Evolutionary conservation across 2,329 filamentous ascomycete species (phyloP).

Genomic region (Trematosphaeria pertusa): DNA sequence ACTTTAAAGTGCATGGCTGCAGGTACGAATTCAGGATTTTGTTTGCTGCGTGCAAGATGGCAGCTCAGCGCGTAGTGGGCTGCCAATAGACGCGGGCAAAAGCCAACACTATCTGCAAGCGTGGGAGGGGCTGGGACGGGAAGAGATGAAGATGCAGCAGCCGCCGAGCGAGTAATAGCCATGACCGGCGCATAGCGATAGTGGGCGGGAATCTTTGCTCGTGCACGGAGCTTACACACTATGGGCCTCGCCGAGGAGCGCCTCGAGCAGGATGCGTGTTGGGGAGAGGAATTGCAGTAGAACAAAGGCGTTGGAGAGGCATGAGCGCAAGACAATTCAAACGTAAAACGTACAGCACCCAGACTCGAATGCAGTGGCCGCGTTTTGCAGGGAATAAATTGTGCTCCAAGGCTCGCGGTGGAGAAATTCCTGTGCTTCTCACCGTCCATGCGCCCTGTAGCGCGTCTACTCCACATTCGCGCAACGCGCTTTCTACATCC

Average conservation of each 20-base stretch:
- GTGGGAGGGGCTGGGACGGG: constrained; percentile 44
- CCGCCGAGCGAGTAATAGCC: constrained; percentile 38
- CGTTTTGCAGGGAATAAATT: constrained; percentile 15
- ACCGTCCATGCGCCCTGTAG: too few relatives aligned
- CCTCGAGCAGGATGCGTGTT: not conserved
- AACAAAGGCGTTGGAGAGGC: not conserved
- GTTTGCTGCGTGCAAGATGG: constrained; percentile 22
- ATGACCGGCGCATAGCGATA: constrained; percentile 22
- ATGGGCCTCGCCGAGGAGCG: constrained; percentile 17
- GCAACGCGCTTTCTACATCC: constrained; percentile 21
- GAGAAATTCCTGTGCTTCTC: constrained; percentile 22
- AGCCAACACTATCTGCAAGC: constrained; percentile 32
- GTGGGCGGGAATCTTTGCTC: constrained; percentile 30
- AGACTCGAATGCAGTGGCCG: not conserved
- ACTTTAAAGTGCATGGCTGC: constrained; percentile 9
- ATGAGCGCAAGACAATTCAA: constrained; percentile 7
- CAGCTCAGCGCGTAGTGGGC: constrained; percentile 27
- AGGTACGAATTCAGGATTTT: constrained; percentile 16
- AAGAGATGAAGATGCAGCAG: constrained; percentile 28
- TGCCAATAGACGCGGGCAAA: constrained; percentile 32
- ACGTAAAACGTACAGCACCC: not conserved
- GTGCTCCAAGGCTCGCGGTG: constrained; percentile 11
- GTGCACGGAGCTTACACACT: constrained; percentile 35
- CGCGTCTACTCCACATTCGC: constrained; percentile 34
- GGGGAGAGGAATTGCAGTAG: constrained; percentile 4